phyloP scores from a whole-genome alignment of 192 early-diverging fungal species.

The Coemansia asiatica region DNA sequence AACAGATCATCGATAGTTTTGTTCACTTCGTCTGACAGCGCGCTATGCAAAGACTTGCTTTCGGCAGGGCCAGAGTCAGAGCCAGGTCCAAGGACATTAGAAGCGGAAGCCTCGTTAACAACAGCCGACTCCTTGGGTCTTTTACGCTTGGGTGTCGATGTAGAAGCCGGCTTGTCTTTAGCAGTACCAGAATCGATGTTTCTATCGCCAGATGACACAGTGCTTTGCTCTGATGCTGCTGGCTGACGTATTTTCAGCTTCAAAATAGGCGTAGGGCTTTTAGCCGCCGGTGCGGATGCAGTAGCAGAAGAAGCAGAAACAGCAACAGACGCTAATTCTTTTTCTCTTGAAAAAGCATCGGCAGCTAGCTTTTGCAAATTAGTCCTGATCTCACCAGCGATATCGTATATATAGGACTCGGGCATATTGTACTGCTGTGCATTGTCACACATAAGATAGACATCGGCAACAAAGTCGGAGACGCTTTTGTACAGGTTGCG shows the following conservation, averaged over 20 bases:
- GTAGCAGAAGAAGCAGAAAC: not conserved
- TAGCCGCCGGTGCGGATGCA: not conserved
- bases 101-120: not conserved
- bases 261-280: not conserved
- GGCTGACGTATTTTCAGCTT: constrained; percentile 31
- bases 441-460: constrained; percentile 87
- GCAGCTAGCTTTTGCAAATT: constrained; percentile 30
- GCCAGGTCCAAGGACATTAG: not conserved
- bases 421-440: constrained; percentile 84
- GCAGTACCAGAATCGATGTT: not conserved
- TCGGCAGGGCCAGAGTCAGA: not conserved
- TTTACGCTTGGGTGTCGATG: constrained; percentile 39
- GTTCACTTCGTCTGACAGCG: not conserved
- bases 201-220: not conserved
- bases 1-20: constrained; percentile 44
- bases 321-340: not conserved
- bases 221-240: constrained; percentile 14
- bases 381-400: constrained; percentile 41
- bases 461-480: constrained; percentile 72
- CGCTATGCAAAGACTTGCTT: not conserved
- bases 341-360: not conserved
- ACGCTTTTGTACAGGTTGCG: constrained; percentile 65
- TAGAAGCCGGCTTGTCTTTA: not conserved
- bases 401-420: constrained; percentile 47
- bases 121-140: constrained; percentile 16